phyloP scores from a whole-genome alignment of 2,329 filamentous ascomycete genomes.

The Neofusicoccum umdonicola region DNA sequence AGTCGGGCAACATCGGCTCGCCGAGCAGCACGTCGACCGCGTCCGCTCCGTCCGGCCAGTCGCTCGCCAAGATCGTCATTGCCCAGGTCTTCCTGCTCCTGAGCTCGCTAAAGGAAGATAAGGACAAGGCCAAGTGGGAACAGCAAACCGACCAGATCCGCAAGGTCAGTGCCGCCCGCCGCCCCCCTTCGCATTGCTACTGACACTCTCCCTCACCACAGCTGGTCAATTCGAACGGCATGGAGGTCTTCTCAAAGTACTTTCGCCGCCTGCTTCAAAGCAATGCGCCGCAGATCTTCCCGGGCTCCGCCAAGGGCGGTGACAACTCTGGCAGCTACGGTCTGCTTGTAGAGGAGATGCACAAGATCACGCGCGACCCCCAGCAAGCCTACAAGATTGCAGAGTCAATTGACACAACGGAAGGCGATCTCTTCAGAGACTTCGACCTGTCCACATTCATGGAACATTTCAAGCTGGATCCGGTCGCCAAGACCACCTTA shows the following conservation, averaged over 20 bases:
- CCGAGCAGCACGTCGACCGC: conserved; percentile 50
- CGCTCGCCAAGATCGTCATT: conserved; percentile 85
- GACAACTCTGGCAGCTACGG: conserved; percentile 80
- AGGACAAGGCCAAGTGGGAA: conserved; percentile 93
- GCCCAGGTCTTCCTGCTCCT: conserved; percentile 93
- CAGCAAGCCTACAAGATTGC: conserved; percentile 88
- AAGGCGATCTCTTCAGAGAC: conserved; percentile 91
- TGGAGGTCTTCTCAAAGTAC: conserved; percentile 97
- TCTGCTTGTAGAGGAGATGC: conserved; percentile 77
- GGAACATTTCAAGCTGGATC: conserved; percentile 92
- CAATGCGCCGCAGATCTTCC: conserved; percentile 90
- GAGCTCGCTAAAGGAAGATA: conserved; percentile 92
- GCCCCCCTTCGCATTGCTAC: conserved; percentile 15
- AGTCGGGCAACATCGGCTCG: conserved; percentile 54
- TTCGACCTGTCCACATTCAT: conserved; percentile 96
- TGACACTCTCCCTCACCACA: conserved; percentile 40
- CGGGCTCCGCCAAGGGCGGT: conserved; percentile 68
- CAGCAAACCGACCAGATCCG: conserved; percentile 85
- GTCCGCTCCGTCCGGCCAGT: conserved; percentile 43
- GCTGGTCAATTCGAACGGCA: conserved; percentile 96
- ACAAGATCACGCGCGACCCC: conserved; percentile 76
- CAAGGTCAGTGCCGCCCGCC: conserved; percentile 62
- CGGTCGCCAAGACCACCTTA: conserved; percentile 81
- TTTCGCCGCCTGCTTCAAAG: conserved; percentile 88
- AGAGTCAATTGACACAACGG: conserved; percentile 84